phyloP scores from a whole-genome alignment of 257 asterid species.

The Petunia secreta region DNA sequence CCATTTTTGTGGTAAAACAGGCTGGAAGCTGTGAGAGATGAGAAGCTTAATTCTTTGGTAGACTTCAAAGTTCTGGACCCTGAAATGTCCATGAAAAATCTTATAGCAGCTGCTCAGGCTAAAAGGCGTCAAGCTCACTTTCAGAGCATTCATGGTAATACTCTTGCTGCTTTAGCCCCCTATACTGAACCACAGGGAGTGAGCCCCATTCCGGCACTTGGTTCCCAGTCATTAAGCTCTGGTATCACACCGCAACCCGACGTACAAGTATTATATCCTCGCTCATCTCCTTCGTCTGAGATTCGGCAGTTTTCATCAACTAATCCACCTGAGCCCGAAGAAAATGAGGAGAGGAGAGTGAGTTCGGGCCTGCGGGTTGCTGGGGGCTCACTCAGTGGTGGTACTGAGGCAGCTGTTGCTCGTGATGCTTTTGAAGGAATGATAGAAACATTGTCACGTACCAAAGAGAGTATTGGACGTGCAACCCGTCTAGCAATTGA shows the following conservation, averaged over 20 bases:
- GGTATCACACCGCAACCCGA: conserved; percentile 48
- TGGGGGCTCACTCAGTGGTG: conserved; percentile 86
- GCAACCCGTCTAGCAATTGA: conserved; percentile 99
- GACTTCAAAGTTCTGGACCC: conserved; percentile 59
- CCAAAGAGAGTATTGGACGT: conserved; percentile 98
- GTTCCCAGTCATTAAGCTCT: conserved; percentile 53
- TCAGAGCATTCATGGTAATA: conserved; percentile 51
- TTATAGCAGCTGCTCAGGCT: conserved; percentile 98
- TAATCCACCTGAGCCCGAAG: conserved; percentile 64
- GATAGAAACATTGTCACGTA: conserved; percentile 98
- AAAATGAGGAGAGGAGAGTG: conserved; percentile 63
- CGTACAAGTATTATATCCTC: conserved; percentile 47
- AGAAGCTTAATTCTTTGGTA: conserved; percentile 41
- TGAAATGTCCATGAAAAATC: conserved; percentile 69
- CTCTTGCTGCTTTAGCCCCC: conserved; percentile 41
- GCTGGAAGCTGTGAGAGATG: conserved; percentile 53
- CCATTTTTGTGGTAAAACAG: conserved; percentile 51
- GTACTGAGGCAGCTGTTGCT: conserved; percentile 97
- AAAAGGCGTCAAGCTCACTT: conserved; percentile 69
- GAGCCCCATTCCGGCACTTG: conserved; percentile 59
- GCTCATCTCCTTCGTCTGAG: conserved; percentile 59
- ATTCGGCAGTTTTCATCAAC: conserved; percentile 50
- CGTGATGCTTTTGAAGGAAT: conserved; percentile 99
- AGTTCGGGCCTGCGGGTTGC: conserved; percentile 67
- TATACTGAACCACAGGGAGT: conserved; percentile 50